Base-by-base conservation (phyloP, 306 rosid species). In the Arachis hypogaea region DNA sequence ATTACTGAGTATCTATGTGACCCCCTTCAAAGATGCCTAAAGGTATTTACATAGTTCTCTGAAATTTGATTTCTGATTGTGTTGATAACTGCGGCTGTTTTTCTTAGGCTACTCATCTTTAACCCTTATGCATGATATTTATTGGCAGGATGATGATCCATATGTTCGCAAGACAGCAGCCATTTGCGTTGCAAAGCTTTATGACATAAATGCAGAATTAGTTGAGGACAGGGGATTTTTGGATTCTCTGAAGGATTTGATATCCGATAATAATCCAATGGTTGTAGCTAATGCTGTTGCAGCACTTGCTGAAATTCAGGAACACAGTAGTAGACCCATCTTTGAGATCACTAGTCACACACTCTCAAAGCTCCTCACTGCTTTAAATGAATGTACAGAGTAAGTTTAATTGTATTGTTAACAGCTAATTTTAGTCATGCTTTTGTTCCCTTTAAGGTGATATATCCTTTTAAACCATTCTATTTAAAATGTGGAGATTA, bases 281-380 rank as follows among this genome's bases (percentile, higher is more conserved):
- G 99, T 95, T 86, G 99, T 95, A 71, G 99, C 99, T 71, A 95
- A 95, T 82, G 99, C 98, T 38, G 99, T 95, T 63, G 99, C 99
- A 22, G 90, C 98, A 29, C 97, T 95, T 29, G 97, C 99, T 33
- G 99, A 95, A 88, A 88, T 95, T 80, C 99, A 95, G 80, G 99
- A 95, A 68, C 88, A 84, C 66, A 92, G 96, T 66, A 87, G 81
- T 65, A 84, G 88, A 82, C 96, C 96, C 60, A 86, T 95, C 81
- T 92, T 95, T 88, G 98, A 95, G 80, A 86, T 95, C 81, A 89
- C 95, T 22, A 85, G 89, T 72, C 91, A 82, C 83, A 92, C 97
- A 5, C 92, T 95, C 55, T 82, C 99, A 68, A 95, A 95, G 89
- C 98, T 95, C 74, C 99, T 95, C 51, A 95, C 99, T 22, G 99